Evolutionary conservation across 371 early-diverging fungal species (phyloP).

Genomic region (Lichtheimia ornata): DNA sequence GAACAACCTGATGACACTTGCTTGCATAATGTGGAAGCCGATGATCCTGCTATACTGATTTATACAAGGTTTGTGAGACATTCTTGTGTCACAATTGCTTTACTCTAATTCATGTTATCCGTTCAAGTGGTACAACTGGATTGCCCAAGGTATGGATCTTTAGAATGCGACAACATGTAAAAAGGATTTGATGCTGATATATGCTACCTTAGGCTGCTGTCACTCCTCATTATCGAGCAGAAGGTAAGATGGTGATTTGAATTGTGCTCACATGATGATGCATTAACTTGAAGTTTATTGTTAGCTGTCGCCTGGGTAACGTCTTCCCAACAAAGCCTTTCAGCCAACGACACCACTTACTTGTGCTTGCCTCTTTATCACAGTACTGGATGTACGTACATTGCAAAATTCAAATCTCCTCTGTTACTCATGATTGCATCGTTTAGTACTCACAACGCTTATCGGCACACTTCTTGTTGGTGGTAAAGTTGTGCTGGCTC

Average conservation of each 20-base stretch:
- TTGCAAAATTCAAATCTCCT: no score
- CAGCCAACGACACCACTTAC: constrained; percentile 31
- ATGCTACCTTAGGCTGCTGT: not conserved
- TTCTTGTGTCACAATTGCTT: not conserved
- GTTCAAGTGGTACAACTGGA: constrained; percentile 19
- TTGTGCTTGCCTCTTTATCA: constrained; percentile 50
- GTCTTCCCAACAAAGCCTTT: not conserved
- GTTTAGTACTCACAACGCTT: constrained; percentile 26
- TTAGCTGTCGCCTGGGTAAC: constrained; percentile 3
- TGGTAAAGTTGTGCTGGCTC: constrained; percentile 41
- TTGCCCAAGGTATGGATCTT: constrained; percentile 24
- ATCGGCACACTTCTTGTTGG: constrained; percentile 30
- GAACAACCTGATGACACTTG: constrained; percentile 23
- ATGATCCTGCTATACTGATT: constrained; percentile 41
- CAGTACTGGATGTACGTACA: constrained; percentile 39
- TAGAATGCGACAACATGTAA: not conserved
- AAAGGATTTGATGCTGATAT: not conserved
- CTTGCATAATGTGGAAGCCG: constrained; percentile 14
- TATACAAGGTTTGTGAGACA: constrained; percentile 28
- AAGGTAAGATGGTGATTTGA: not conserved
- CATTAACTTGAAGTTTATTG: constrained; percentile 2
- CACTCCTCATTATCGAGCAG: not conserved
- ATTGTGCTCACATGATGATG: not conserved
- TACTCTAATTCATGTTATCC: not conserved
- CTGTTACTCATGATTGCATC: no score